Base-by-base conservation (phyloP, 2,329 filamentous ascomycete genomes). In the Stylonectria norvegica region DNA sequence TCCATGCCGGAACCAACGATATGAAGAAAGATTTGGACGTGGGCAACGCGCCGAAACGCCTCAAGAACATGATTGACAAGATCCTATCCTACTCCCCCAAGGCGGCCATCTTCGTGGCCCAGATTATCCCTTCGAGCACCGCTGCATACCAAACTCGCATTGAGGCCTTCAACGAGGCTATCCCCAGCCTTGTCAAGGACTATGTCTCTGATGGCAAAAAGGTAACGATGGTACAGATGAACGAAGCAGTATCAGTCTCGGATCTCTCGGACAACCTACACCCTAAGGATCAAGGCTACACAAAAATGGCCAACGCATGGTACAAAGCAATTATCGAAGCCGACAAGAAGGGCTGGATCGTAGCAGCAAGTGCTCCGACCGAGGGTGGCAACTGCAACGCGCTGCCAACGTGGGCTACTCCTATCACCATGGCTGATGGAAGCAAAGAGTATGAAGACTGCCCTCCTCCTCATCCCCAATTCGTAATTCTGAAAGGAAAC, bases 1-100 rank as follows among this genome's bases (percentile, higher is more conserved):
- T 25, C 22, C 22, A 25, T 25, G 38, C 38, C 3, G 38, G 38
- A 19, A 40, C 32, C 19, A 40, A 40, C 32, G 33, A 40, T 22
- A 40, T 40, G 38, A 35, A 36, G 11, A 11, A 17, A 4, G n/a
- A 23, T 12, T 7, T 15, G 8, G 14, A 30, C 14, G 12, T 15
- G 8, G 1, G 15, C 12, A 19, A 5, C 14, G 40, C 40, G 9
- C 36, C 40, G 2, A 4, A 20, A 11, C 40, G 31, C 9, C 23
- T 43, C 20, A 28, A 43, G 32, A 31, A n/a, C 12, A 20, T 43
- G 25, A 39, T 43, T 7, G 31, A 38, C 10, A 5, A 14, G 5
- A 36, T 43, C 16, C 36, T 34, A 16, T 15, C 29, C 5, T 20
- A 15, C 8, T 39, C 20, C 9, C 15, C 36, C 10, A 19, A 43